Conservation (phyloP, 1,139 yeast genomes). For the Debaryomycetaceae sp. region DNA sequence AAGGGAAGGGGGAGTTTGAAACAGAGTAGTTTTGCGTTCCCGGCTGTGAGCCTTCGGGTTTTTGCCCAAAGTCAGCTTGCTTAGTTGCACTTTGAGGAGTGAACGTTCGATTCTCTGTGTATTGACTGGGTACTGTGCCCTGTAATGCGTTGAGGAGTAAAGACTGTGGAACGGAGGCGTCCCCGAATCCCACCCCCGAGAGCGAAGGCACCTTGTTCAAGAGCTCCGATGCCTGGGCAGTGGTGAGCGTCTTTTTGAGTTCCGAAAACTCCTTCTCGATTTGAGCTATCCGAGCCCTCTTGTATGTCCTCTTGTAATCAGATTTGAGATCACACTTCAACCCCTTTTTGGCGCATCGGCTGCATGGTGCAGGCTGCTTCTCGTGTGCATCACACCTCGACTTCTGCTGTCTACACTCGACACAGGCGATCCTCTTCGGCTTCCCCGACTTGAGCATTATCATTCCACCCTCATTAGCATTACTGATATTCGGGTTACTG, state of each 20-base stretch:
- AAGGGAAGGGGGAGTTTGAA: constrained; percentile 3
- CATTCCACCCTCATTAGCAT: not conserved
- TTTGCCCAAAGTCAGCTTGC: not conserved
- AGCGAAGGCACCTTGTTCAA: constrained; percentile 31
- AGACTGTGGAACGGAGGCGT: not conserved
- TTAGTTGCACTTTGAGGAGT: not conserved
- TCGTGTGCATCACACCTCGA: constrained; percentile 84
- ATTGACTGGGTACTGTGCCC: not conserved
- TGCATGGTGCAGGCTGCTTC: constrained; percentile 74
- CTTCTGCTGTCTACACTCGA: constrained; percentile 94
- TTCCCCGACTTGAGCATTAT: constrained; percentile 17
- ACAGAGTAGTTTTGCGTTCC: not conserved
- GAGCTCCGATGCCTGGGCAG: constrained; percentile 48
- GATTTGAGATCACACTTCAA: constrained; percentile 69
- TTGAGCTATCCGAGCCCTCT: constrained; percentile 79
- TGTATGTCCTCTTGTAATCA: constrained; percentile 84
- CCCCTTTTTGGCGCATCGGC: constrained; percentile 71
- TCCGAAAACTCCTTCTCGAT: constrained; percentile 77
- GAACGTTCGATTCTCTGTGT: not conserved
- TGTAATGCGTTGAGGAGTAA: not conserved
- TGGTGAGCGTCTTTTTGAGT: constrained; percentile 56
- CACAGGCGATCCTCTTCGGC: constrained; percentile 77
- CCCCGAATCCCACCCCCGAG: constrained; percentile 5
- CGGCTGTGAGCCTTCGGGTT: not conserved
- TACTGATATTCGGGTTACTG: not conserved